Percentiles rank a stretch among this genome's conserved stretches.
phyloP scores from a whole-genome alignment of 225 moss, liverwort and hornwort species.

The Physcomitrellopsis africana region DNA sequence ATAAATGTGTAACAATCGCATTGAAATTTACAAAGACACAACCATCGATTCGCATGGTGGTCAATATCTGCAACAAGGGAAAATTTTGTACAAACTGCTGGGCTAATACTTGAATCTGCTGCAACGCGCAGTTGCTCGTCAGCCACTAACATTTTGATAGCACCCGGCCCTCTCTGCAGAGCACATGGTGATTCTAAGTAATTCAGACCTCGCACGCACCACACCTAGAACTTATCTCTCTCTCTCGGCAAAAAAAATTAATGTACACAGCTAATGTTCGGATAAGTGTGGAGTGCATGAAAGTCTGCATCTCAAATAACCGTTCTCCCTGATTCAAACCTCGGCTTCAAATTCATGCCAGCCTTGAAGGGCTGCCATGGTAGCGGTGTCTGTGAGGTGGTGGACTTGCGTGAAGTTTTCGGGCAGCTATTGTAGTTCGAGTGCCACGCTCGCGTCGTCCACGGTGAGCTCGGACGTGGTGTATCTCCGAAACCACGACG shows the following conservation, averaged over 20 bases:
- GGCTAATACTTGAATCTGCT: neutral
- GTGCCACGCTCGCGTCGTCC: slow-evolving; percentile 37
- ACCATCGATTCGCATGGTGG: no score
- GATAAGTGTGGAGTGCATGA: slow-evolving; percentile 22
- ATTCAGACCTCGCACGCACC: slow-evolving; percentile 7
- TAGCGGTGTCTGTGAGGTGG: slow-evolving; percentile 18
- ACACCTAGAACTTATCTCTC: slow-evolving; percentile 23
- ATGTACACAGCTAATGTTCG: slow-evolving; percentile 26
- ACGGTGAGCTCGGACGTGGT: slow-evolving; percentile 22
- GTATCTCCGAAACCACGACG: slow-evolving; percentile 30
- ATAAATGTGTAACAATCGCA: no score
- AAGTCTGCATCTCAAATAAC: neutral
- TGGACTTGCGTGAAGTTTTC: slow-evolving; percentile 43
- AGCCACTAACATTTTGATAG: neutral
- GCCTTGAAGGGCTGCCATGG: slow-evolving; percentile 13
- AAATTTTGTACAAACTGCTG: no score
- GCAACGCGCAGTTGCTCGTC: neutral
- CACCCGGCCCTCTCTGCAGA: slow-evolving; percentile 38
- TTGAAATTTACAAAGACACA: no score
- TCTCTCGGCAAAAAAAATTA: neutral
- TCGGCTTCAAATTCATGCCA: neutral
- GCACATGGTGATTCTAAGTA: slow-evolving; percentile 42
- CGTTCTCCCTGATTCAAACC: neutral
- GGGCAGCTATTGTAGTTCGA: slow-evolving; percentile 38
- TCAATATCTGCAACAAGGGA: no score